Conservation (phyloP, 495 filamentous ascomycete genomes). For the Trichoderma reesei region DNA sequence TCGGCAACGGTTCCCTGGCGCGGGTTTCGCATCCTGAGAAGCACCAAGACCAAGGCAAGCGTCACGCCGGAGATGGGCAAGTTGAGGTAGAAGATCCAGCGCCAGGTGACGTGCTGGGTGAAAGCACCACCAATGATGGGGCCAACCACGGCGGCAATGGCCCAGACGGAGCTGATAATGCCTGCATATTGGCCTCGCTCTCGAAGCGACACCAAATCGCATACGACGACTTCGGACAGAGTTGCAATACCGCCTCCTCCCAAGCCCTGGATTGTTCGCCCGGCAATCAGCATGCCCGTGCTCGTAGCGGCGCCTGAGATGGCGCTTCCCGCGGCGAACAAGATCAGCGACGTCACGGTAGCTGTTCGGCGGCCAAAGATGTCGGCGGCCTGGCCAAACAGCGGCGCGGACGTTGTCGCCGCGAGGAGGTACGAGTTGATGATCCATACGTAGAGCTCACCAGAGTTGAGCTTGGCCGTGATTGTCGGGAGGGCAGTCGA, state of each 20-base stretch:
- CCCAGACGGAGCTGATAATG: conserved; percentile 30
- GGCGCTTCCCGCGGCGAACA: conserved; percentile 53
- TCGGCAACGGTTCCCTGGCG: conserved; percentile 13
- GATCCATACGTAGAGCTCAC: conserved; percentile 63
- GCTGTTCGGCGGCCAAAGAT: conserved; percentile 69
- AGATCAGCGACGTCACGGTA: conserved; percentile 52
- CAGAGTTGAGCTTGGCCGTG: conserved; percentile 48
- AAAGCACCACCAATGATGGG: conserved; percentile 52
- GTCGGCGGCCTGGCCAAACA: conserved; percentile 70
- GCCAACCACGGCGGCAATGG: conserved; percentile 38
- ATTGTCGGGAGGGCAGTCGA: conserved; percentile 46
- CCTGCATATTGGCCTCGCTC: conserved; percentile 20
- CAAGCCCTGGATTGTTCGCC: conserved; percentile 60
- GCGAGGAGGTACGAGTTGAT: conserved; percentile 57
- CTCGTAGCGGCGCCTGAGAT: conserved; percentile 54
- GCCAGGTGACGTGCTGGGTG: conserved; percentile 35
- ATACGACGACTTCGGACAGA: conserved; percentile 63
- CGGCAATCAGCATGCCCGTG: conserved; percentile 58
- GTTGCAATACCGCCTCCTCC: conserved; percentile 66
- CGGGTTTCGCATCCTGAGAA: conserved; percentile 23
- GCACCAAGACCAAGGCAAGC: conserved; percentile 41
- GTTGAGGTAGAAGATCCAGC: conserved; percentile 60
- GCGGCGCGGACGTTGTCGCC: conserved; percentile 55
- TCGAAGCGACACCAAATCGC: conserved; percentile 42
- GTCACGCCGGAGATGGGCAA: conserved; percentile 43